Conservation (phyloP, 306 rosid species). For the Clitoria ternatea region DNA sequence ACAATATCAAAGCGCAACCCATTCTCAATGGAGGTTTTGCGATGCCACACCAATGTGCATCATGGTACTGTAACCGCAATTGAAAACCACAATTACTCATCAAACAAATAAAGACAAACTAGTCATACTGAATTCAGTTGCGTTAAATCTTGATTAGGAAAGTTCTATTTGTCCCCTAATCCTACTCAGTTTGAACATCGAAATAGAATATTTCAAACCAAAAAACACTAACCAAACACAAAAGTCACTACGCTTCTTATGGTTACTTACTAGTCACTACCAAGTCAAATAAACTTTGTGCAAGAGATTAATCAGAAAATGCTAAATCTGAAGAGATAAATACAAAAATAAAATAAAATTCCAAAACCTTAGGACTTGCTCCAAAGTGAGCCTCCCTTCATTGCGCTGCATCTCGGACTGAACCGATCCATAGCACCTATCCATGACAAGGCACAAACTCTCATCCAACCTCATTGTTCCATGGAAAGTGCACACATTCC, state of each 20-base stretch:
- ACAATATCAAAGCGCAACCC: neutral
- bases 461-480: constrained; percentile 75
- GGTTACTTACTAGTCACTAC: neutral
- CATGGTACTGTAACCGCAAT: neutral
- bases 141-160: too few relatives aligned
- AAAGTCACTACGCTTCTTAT: neutral
- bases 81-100: neutral
- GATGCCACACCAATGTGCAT: neutral
- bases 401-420: constrained; percentile 93
- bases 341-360: neutral
- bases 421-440: constrained; percentile 81
- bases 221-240: constrained; percentile 1
- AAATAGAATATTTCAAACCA: too few relatives aligned
- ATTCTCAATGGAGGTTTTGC: too few relatives aligned
- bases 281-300: constrained; percentile 15
- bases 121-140: too few relatives aligned
- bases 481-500: constrained; percentile 95
- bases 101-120: constrained; percentile 10
- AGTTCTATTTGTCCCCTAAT: too few relatives aligned
- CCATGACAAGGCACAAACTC: constrained; percentile 83
- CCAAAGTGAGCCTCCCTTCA: constrained; percentile 95
- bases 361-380: constrained; percentile 89
- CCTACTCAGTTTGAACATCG: too few relatives aligned
- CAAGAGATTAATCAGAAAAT: neutral
- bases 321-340: constrained; percentile 1